Conservation (phyloP, 2,329 filamentous ascomycete species). For the Escovopsis sp. region DNA sequence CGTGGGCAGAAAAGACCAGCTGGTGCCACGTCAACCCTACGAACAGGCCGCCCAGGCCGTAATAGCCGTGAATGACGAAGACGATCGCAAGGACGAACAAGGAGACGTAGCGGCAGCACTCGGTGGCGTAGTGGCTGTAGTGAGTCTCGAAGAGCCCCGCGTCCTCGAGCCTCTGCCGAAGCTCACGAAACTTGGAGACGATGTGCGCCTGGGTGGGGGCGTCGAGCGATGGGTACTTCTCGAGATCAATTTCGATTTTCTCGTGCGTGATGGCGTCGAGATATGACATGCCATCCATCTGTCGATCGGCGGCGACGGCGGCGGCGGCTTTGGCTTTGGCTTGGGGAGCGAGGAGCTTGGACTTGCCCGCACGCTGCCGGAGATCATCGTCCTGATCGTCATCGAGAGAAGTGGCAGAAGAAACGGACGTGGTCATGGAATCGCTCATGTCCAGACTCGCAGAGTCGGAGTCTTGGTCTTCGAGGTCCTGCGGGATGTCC, state of each 20-base stretch:
- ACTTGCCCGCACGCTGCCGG: slow-evolving; percentile 16
- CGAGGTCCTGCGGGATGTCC: slow-evolving; percentile 22
- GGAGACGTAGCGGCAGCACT: slow-evolving; percentile 35
- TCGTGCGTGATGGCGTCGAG: slow-evolving; percentile 59
- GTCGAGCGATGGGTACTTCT: slow-evolving; percentile 66
- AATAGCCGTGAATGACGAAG: slow-evolving; percentile 35
- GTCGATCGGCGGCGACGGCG: slow-evolving; percentile 33
- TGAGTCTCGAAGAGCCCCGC: slow-evolving; percentile 43
- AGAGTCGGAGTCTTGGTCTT: slow-evolving; percentile 6
- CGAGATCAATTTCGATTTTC: slow-evolving; percentile 50
- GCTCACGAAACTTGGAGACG: slow-evolving; percentile 34
- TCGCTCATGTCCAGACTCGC: slow-evolving; percentile 21
- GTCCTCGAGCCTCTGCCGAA: slow-evolving; percentile 39
- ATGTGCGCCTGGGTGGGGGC: slow-evolving; percentile 22
- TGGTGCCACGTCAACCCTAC: slow-evolving; percentile 40
- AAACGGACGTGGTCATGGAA: slow-evolving; percentile 2
- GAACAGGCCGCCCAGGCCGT: slow-evolving; percentile 39
- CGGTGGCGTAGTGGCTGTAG: slow-evolving; percentile 42
- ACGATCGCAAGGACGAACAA: slow-evolving; percentile 34
- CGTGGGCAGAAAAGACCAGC: slow-evolving; percentile 54
- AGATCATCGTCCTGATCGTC: slow-evolving; percentile 11
- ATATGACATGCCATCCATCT: slow-evolving; percentile 41
- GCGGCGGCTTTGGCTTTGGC: too few species aligned
- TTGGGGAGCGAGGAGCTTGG: slow-evolving; percentile 43
- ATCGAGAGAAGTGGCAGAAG: slow-evolving; percentile 36